Base-by-base conservation (phyloP, 169 alveolate species). In the Plasmodium fragile region DNA sequence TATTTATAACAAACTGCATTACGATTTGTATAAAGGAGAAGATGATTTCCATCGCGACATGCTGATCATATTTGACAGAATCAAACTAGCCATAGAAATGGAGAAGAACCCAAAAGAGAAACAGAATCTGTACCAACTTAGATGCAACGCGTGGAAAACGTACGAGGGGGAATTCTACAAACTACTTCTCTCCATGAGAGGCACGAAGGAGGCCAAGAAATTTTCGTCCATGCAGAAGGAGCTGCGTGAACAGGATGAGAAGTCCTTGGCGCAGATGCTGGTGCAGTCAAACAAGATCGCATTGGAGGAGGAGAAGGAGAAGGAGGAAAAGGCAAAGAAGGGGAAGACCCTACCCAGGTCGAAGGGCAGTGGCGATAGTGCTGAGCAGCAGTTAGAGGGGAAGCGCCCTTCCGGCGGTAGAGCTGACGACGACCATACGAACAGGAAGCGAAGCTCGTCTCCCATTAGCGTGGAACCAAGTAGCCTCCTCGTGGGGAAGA, bases 131-230 rank as follows among this genome's bases (percentile, higher is more conserved):
- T 85, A 30, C 3, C 34, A 52, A 7, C 25, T 36, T 28, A 43
- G 85, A 85, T 22, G 34, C 28, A 73, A 34, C 69, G 85, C 83
- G 1, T 75, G 77, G n/a, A 85, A 75, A 45, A 28, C 65, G 28
- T 85, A 85, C 80, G 81, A 75, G 79, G 18, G 65, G 16, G 93
- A 85, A n/a, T 85, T 85, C 41, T 73, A 85, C 70, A 85, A 85
- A 41, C 7, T 85, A 10, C 30, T 85, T 6, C 41, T 53, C 11
- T 85, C 93, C 18, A 73, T 73, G 28, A 43, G 85, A 18, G 93
- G 93, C 4, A 85, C 93, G 1, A 85, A 85, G 53, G 79, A 77
- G 7, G 93, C 93, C 0, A 85, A 85, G 6, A 73, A 72, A n/a
- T 52, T 85, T 75, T 22, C 65, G 8, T 10, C n/a, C 18, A 18